Base-by-base conservation (phyloP, 352 stramenopile species). In the Thalassiosira tumida region DNA sequence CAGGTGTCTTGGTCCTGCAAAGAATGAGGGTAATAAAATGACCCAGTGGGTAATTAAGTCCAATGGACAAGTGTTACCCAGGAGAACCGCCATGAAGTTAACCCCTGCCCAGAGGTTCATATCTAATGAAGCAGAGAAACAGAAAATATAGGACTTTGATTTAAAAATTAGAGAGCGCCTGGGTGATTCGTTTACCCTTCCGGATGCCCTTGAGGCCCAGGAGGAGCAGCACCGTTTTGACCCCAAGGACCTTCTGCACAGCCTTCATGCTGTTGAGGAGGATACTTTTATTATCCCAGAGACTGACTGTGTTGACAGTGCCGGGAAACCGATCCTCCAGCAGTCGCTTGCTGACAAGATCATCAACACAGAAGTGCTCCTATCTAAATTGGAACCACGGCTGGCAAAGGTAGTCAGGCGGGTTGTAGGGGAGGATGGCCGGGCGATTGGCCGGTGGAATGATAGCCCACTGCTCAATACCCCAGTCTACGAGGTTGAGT, bases 391-490 rank as follows among this genome's bases (percentile, higher is more conserved):
- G 10, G 47, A 59, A 10, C 10, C 10, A 59, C 47, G 21, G 21
- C 47, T 59, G 10, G 47, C 47, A 21, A 10, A 21, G 21, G 47
- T 59, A 21, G 47, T 59, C 47, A 59, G 47, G 21, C 10, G 47
- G 47, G 10, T 21, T 21, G 21, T 59, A 21, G 47, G 47, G 10
- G 10, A 10, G 47, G 47, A 59, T 59, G 47, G 47, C 10, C 10
- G 21, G 47, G 10, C 21, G 10, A 59, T 59, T 21, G 47, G 47
- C n/a, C n/a, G 47, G 47, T 21, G 47, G 10, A 21, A 94, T 74
- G 43, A 72, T 24, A 94, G 93, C 43, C 21, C 54, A 6, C 10
- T 65, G 14, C 84, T 96, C 2, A 87, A 94, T 51, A 91, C 82
- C 1, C 64, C 81, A 15, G 14, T 89, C 2, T 96, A 93, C 65